A percentile compares a stretch with the other conserved stretches of the same genome.
Conservation (phyloP, 176 grass and related monocot species). For the Elymus sibiricus region DNA sequence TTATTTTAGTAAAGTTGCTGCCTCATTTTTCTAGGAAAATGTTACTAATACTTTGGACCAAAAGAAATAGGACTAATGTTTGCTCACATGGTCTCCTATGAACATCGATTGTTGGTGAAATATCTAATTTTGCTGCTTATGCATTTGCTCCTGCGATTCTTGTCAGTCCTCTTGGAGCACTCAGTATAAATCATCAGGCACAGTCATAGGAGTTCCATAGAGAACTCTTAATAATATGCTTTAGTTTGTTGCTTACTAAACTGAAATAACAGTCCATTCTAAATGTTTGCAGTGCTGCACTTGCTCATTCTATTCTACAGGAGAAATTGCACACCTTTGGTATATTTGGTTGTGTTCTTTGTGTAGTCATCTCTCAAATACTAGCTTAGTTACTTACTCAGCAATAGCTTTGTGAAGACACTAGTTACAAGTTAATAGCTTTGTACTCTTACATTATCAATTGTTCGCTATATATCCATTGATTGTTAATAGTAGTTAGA, state of each 20-base stretch:
- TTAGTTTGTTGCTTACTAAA: constrained; percentile 21
- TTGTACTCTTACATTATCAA: too few relatives aligned
- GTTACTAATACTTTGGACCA: neutral
- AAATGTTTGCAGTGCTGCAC: constrained; percentile 64
- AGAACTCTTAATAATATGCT: constrained; percentile 13
- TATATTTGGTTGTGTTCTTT: constrained; percentile 85
- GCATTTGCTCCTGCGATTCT: constrained; percentile 95
- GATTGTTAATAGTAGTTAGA: too few relatives aligned
- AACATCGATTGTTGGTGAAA: constrained; percentile 89
- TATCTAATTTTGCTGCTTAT: constrained; percentile 96
- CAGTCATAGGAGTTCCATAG: neutral
- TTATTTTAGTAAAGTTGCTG: neutral
- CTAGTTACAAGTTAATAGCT: too few relatives aligned
- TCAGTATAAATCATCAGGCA: constrained; percentile 96
- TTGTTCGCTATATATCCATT: too few relatives aligned
- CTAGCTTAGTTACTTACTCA: too few relatives aligned
- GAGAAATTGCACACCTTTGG: constrained; percentile 85
- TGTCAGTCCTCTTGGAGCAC: constrained; percentile 88
- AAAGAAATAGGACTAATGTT: constrained; percentile 25
- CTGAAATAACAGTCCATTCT: neutral
- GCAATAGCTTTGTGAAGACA: too few relatives aligned
- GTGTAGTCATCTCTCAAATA: constrained; percentile 41
- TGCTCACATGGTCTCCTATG: constrained; percentile 19
- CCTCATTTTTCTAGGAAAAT: constrained; percentile 3
- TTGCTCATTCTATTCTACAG: constrained; percentile 74